phyloP scores from a whole-genome alignment of 163 green algal genomes.

The Scenedesmus sp. region DNA sequence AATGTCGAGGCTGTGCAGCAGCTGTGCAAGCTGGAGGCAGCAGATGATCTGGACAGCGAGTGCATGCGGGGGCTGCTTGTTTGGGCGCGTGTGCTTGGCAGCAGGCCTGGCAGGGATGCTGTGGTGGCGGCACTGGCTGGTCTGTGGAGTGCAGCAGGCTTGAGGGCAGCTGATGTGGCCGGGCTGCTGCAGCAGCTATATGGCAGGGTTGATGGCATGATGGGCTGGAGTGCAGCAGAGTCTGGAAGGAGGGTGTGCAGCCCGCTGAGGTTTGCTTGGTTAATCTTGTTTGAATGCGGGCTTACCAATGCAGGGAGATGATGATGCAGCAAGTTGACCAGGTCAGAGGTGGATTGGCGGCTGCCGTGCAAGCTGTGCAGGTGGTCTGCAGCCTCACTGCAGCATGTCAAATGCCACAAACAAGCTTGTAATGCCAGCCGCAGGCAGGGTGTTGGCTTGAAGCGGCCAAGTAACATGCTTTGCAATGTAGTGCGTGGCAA shows the following conservation, averaged over 20 bases:
- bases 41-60: background rate
- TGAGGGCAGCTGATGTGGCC: background rate
- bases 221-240: background rate
- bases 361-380: too few relatives aligned
- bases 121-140: background rate
- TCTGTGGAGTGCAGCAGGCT: background rate
- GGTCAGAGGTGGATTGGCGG: too few relatives aligned
- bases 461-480: too few relatives aligned
- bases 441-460: too few relatives aligned
- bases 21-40: background rate
- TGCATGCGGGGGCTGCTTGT: background rate
- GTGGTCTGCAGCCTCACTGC: too few relatives aligned
- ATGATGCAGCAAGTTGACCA: too few relatives aligned
- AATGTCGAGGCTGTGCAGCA: background rate
- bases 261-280: background rate
- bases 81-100: background rate
- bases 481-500: too few relatives aligned
- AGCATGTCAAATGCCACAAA: too few relatives aligned
- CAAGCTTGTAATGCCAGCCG: too few relatives aligned
- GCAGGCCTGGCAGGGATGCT: constrained; percentile 14
- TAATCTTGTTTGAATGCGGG: background rate
- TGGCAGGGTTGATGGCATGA: background rate
- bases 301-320: background rate
- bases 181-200: background rate
- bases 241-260: background rate